Evolutionary conservation across 208 protist genomes (phyloP).

Genomic region (Trypanosomatidae sp.): DNA sequence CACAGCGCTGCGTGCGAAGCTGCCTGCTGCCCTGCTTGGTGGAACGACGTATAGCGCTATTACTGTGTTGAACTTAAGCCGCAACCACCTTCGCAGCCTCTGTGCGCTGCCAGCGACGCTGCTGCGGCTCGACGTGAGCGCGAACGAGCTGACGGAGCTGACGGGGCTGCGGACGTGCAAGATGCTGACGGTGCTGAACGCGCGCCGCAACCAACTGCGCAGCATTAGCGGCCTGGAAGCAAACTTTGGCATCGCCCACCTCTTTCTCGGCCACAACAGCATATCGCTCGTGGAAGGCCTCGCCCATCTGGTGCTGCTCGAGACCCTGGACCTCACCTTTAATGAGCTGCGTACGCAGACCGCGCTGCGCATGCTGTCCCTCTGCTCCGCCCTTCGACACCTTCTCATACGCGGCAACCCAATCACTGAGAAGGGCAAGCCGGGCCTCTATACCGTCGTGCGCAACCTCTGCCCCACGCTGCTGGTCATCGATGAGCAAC

Average conservation of each 20-base stretch:
- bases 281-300: constrained; percentile 63
- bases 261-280: constrained; percentile 84
- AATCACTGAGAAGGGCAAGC: constrained; percentile 33
- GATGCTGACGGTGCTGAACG: constrained; percentile 84
- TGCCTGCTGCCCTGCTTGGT: constrained; percentile 22
- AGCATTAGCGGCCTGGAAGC: constrained; percentile 47
- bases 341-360: constrained; percentile 59
- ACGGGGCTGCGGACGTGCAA: constrained; percentile 51
- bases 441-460: constrained; percentile 41
- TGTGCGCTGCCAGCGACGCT: constrained; percentile 59
- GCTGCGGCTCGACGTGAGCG: constrained; percentile 79
- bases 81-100: constrained; percentile 56
- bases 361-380: constrained; percentile 68
- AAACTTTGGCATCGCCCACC: constrained; percentile 57
- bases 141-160: constrained; percentile 57
- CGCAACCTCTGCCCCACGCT: constrained; percentile 85
- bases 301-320: constrained; percentile 71
- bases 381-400: constrained; percentile 60
- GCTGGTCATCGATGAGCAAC: constrained; percentile 58
- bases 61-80: constrained; percentile 74
- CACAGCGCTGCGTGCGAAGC: constrained; percentile 13
- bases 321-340: constrained; percentile 82
- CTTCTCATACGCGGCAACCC: constrained; percentile 81
- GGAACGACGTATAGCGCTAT: constrained; percentile 37
- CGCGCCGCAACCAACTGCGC: constrained; percentile 57